Evolutionary conservation across 257 asterid species (phyloP).

Genomic region (Ocimum tenuiflorum): DNA sequence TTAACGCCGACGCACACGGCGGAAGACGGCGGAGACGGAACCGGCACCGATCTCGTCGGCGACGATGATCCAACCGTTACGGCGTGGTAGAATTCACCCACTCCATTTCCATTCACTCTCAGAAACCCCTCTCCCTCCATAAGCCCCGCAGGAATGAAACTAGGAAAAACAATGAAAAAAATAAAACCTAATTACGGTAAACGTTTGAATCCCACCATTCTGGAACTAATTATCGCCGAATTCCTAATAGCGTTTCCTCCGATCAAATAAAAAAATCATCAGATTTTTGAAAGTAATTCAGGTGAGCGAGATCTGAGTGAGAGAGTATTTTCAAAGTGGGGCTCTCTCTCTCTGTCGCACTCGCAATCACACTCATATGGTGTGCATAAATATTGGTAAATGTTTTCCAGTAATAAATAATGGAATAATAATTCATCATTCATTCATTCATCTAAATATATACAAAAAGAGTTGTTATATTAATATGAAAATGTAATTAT

Average conservation of each 20-base stretch:
- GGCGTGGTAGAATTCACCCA: conserved; percentile 23
- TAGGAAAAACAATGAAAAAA: not conserved
- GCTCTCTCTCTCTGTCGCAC: not conserved
- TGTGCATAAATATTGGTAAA: not conserved
- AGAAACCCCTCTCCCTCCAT: conserved; percentile 34
- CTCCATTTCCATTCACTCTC: conserved; percentile 24
- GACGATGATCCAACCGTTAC: conserved; percentile 27
- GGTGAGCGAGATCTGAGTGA: conserved; percentile 22
- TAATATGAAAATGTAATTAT: no score
- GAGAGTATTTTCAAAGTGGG: not conserved
- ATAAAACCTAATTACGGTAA: not conserved
- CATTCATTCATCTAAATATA: no score
- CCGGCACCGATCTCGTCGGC: conserved; percentile 24
- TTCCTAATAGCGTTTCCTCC: no score
- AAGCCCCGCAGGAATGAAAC: not conserved
- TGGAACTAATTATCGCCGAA: conserved; percentile 12
- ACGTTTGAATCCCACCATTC: conserved; percentile 8
- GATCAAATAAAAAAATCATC: not conserved
- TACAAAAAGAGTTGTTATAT: no score
- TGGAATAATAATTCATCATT: no score
- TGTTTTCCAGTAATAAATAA: not conserved
- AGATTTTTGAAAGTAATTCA: not conserved
- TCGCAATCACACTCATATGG: not conserved
- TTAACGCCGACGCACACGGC: conserved; percentile 26
- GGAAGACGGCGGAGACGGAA: conserved; percentile 26